Conservation (phyloP, 495 filamentous ascomycete genomes). For the Hypomontagnella submonticulosa region DNA sequence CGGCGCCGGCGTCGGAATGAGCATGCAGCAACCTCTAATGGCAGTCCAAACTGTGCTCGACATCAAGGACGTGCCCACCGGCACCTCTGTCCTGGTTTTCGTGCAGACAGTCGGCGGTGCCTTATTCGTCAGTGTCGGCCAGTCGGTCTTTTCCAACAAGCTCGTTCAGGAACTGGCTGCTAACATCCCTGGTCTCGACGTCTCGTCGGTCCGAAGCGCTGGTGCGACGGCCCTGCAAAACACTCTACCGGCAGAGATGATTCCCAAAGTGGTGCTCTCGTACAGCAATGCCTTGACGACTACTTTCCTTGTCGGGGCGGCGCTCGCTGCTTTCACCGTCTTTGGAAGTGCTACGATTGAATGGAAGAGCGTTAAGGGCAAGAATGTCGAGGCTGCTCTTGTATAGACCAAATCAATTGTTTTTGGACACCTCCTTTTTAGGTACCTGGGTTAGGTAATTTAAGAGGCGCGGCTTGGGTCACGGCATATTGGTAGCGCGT, state of each 20-base stretch:
- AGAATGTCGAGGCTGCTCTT: conserved; percentile 47
- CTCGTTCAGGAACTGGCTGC: conserved; percentile 66
- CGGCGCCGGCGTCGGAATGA: conserved; percentile 73
- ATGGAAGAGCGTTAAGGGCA: conserved; percentile 88
- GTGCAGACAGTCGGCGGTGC: conserved; percentile 77
- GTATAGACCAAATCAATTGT: neutral
- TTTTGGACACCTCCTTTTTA: too few relatives aligned
- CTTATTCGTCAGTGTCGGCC: conserved; percentile 77
- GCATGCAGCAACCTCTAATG: conserved; percentile 71
- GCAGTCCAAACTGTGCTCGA: conserved; percentile 74
- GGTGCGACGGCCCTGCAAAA: conserved; percentile 75
- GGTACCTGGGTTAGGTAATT: too few relatives aligned
- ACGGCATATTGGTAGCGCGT: too few relatives aligned
- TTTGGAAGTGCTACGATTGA: conserved; percentile 71
- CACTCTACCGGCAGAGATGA: conserved; percentile 54
- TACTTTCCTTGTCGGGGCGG: conserved; percentile 75
- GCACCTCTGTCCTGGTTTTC: conserved; percentile 74
- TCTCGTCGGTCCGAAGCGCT: conserved; percentile 60
- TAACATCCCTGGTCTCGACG: conserved; percentile 63
- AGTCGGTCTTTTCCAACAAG: conserved; percentile 81
- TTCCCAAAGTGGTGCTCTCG: conserved; percentile 68
- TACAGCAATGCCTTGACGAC: conserved; percentile 77
- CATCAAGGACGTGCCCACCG: conserved; percentile 71
- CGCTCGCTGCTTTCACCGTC: conserved; percentile 69
- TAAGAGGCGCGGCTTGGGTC: too few relatives aligned